These are phyloP conservation scores for Camelina neglecta DNA, from an alignment of 345 rosid species.

Conservation along the genomic window DNA sequence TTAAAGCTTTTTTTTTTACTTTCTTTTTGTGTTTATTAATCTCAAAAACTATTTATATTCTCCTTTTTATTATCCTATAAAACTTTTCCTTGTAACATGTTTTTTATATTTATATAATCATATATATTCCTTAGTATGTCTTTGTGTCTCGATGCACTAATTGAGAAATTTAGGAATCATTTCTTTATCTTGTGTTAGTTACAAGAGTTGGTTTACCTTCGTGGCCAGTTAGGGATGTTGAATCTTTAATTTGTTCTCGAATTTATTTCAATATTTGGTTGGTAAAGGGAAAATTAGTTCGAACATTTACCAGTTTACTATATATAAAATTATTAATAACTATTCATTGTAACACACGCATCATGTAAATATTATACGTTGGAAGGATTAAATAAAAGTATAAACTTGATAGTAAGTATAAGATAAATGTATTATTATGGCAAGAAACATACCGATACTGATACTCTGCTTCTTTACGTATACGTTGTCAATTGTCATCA, in stretches of 20 bases:
- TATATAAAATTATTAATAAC: too few species aligned
- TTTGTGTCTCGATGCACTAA: neutral
- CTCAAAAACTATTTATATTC: neutral
- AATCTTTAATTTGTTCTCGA: neutral
- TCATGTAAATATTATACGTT: neutral
- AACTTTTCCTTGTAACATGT: neutral
- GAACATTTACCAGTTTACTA: neutral
- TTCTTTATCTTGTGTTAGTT: neutral
- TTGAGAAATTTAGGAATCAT: neutral
- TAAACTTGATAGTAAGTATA: neutral
- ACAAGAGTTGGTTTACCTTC: neutral
- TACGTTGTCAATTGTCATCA: neutral
- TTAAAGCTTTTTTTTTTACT: constrained; percentile 31
- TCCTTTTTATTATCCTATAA: neutral
- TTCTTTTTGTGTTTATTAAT: constrained; percentile 26
- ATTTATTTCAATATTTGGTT: neutral
- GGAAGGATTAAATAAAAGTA: neutral
- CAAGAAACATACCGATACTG: neutral
- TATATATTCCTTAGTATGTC: neutral
- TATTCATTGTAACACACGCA: neutral
- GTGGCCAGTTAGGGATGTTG: neutral
- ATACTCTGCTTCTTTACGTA: neutral
- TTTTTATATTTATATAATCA: neutral
- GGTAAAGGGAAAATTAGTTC: neutral
- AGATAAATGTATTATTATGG: neutral